Conservation (phyloP, 257 asterid species). For the Mitragyna speciosa region DNA sequence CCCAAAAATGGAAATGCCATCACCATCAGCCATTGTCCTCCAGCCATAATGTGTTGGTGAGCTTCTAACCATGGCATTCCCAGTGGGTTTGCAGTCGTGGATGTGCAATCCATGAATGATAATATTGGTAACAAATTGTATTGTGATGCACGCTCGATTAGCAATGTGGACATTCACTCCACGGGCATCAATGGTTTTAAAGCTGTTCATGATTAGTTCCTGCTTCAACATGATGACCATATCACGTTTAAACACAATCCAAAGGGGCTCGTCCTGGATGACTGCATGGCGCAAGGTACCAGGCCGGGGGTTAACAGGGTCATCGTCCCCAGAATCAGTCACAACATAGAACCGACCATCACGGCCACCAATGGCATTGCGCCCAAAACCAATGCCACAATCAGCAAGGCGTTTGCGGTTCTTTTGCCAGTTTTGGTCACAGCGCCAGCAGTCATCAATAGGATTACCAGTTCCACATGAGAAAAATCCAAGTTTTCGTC, state of each 20-base stretch:
- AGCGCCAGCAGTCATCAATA: constrained; percentile 93
- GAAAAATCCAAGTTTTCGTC: constrained; percentile 78
- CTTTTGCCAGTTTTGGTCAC: constrained; percentile 75
- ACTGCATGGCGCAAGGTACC: constrained; percentile 94
- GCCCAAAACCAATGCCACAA: constrained; percentile 90
- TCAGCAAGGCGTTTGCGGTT: constrained; percentile 83
- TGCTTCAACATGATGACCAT: constrained; percentile 84
- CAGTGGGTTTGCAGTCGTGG: constrained; percentile 84
- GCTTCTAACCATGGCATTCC: constrained; percentile 93
- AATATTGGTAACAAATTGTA: constrained; percentile 72
- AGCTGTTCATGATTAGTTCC: constrained; percentile 85
- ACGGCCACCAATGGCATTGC: constrained; percentile 91
- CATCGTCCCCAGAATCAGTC: constrained; percentile 67
- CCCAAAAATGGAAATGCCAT: constrained; percentile 78
- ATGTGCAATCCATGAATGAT: constrained; percentile 80
- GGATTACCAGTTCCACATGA: constrained; percentile 96
- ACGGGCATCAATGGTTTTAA: constrained; percentile 86
- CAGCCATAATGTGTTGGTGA: constrained; percentile 79
- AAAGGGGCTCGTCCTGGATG: constrained; percentile 82
- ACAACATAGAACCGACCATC: constrained; percentile 80
- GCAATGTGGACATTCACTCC: constrained; percentile 86
- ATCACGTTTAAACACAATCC: constrained; percentile 89
- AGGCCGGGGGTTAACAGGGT: constrained; percentile 80
- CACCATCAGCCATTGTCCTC: constrained; percentile 97
- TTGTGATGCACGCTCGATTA: constrained; percentile 71